phyloP scores from a whole-genome alignment of 202 grass and related monocot species.

The Saccharum hybrid region DNA sequence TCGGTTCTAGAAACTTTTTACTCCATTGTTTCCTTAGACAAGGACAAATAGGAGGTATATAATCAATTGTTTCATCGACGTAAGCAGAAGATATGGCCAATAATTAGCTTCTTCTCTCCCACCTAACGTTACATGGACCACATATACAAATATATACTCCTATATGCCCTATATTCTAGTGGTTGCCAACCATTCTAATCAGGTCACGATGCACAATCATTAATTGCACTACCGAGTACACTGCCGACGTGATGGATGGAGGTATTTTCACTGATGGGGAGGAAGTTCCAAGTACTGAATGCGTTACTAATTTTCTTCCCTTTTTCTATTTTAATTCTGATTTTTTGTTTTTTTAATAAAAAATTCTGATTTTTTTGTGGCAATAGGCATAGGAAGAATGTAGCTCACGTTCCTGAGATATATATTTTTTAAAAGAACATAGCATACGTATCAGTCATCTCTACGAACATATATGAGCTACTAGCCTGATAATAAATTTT shows the following conservation, averaged over 20 bases:
- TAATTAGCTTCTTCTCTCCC: background rate
- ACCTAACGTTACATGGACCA: background rate
- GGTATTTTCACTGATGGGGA: background rate
- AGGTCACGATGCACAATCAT: slow-evolving; percentile 31
- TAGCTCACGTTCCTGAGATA: background rate
- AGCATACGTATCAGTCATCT: no score
- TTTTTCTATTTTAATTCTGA: background rate
- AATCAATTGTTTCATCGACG: background rate
- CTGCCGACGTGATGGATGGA: background rate
- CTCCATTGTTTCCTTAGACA: background rate
- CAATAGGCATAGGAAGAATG: background rate
- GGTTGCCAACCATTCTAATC: slow-evolving; percentile 20
- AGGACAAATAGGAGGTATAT: background rate
- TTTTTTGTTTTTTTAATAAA: background rate
- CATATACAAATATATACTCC: background rate
- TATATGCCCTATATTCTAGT: background rate
- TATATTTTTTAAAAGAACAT: background rate
- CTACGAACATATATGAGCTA: no score
- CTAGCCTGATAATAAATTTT: no score
- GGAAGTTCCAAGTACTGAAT: background rate
- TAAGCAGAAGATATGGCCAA: slow-evolving; percentile 1
- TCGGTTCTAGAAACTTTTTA: background rate
- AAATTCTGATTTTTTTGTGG: no score
- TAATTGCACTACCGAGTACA: slow-evolving; percentile 18
- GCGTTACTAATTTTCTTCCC: background rate